Evolutionary conservation across 257 asterid species (phyloP).

Genomic region (Solanum arcanum): DNA sequence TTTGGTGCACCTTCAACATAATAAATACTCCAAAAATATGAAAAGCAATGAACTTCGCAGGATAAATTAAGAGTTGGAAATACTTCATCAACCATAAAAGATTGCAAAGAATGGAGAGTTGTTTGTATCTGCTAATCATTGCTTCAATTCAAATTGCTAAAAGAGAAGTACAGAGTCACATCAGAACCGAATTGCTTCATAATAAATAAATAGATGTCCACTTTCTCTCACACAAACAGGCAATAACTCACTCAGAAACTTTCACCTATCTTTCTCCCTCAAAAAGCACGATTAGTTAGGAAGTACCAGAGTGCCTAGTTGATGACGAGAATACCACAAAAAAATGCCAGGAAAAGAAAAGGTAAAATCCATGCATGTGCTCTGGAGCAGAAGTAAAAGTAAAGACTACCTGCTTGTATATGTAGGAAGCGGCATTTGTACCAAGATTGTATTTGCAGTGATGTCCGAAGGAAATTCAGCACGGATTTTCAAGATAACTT

Average conservation of each 20-base stretch:
- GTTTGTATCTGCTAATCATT: not conserved
- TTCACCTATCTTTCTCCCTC: not conserved
- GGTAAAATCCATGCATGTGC: not conserved
- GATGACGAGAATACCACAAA: not conserved
- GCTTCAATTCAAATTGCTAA: not conserved
- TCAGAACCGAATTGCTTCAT: not conserved
- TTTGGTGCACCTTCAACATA: not conserved
- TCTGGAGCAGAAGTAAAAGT: not conserved
- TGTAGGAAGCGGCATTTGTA: conserved; percentile 94
- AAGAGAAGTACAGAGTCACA: not conserved
- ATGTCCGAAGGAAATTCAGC: conserved; percentile 85
- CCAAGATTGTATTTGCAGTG: conserved; percentile 75
- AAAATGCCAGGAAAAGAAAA: not conserved
- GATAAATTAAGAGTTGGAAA: not conserved
- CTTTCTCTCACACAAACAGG: not conserved
- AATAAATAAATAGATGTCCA: not conserved
- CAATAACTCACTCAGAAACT: not conserved
- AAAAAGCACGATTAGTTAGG: not conserved
- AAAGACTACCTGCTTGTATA: conserved; percentile 68
- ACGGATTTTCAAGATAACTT: conserved; percentile 87
- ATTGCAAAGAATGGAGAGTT: not conserved
- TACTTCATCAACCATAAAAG: not conserved
- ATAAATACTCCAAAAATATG: not conserved
- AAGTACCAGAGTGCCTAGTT: not conserved
- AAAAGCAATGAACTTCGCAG: not conserved